These are phyloP conservation scores for Trichophyton equinum DNA, from an alignment of 2,329 filamentous ascomycete genomes.

Conservation along the genomic window DNA sequence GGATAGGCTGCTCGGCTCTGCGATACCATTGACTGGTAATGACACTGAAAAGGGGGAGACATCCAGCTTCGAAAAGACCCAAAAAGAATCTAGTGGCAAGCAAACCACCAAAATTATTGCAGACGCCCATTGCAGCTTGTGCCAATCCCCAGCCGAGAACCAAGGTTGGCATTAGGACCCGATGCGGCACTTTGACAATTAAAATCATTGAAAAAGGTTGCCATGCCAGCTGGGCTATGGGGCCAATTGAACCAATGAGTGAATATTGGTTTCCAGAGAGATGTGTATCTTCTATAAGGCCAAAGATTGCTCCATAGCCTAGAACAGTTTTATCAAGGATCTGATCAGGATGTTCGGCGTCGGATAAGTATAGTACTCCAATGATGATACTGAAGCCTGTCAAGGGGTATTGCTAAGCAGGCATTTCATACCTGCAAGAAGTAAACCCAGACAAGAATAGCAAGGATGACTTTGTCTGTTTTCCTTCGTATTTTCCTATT, in stretches of 20 bases:
- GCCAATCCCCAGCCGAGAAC: constrained; percentile 39
- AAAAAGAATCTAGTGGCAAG: constrained; percentile 42
- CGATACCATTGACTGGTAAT: constrained; percentile 38
- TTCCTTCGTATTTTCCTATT: constrained; percentile 47
- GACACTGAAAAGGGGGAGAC: constrained; percentile 33
- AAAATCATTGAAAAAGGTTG: constrained; percentile 48
- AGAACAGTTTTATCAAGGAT: constrained; percentile 49
- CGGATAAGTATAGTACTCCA: not conserved
- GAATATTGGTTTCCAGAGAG: constrained; percentile 46
- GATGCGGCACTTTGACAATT: constrained; percentile 49
- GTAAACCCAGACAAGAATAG: constrained; percentile 35
- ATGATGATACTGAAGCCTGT: not conserved
- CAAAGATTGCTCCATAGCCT: constrained; percentile 47
- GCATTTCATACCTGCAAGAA: constrained; percentile 26
- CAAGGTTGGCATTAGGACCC: constrained; percentile 44
- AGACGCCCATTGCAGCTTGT: constrained; percentile 37
- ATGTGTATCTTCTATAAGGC: constrained; percentile 38
- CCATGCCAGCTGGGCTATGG: constrained; percentile 50
- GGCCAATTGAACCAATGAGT: constrained; percentile 44
- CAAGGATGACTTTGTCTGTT: constrained; percentile 48
- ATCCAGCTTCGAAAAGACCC: constrained; percentile 42
- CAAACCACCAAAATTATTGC: constrained; percentile 35
- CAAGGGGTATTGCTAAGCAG: not conserved
- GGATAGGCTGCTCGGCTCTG: constrained; percentile 47
- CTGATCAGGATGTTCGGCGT: constrained; percentile 4